Base-by-base conservation (phyloP, 2,329 filamentous ascomycete genomes). In the Curvularia verruculosa region DNA sequence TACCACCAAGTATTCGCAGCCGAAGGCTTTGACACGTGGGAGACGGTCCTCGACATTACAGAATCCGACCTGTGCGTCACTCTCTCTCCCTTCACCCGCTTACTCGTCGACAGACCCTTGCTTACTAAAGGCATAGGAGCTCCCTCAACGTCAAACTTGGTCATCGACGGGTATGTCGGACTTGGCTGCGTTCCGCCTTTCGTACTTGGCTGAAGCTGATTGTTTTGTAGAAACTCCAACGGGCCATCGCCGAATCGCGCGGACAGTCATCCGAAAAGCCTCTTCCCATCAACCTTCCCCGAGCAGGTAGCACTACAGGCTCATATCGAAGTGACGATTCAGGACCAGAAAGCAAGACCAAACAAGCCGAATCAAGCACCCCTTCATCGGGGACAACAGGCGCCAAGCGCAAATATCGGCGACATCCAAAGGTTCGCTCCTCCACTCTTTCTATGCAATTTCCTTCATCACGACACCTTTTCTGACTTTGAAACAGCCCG, bases 11-110 rank as follows among this genome's bases (percentile, higher is more conserved):
- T 82, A 54, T 90, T 95, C 67, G 74, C 91, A 41, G 86, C 90
- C 51, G 90, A 94, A 76, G 91, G 91, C 3, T 95, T 95, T 74
- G 91, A 95, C 75, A 87, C 87, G 10, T 94, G 91, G 91, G 89
- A 92, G 31, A 92, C 88, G 1, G 87, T 94, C 53, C 81, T 92
- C 49, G 90, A 94, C 71, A 92, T 95, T 52, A 92, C 90, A 59
- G 91, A 94, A 76, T 90, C 89, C 23, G 91, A 95, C 70, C 81
- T 95, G 89, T 92, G 77, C 74, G 87, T 31, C 19, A n/a, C 39
- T 15, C 34, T 49, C 18, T 24, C n/a, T n/a, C n/a, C n/a, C n/a
- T 49, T 3, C 8, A 15, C 19, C 46, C 78, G 21, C 12, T 19
- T 28, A 37, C 39, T 39, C 44, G 45, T 43, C 45, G 21, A 15